phyloP scores from a whole-genome alignment of 2,329 filamentous ascomycete species.

The Colletotrichum spaethianum region DNA sequence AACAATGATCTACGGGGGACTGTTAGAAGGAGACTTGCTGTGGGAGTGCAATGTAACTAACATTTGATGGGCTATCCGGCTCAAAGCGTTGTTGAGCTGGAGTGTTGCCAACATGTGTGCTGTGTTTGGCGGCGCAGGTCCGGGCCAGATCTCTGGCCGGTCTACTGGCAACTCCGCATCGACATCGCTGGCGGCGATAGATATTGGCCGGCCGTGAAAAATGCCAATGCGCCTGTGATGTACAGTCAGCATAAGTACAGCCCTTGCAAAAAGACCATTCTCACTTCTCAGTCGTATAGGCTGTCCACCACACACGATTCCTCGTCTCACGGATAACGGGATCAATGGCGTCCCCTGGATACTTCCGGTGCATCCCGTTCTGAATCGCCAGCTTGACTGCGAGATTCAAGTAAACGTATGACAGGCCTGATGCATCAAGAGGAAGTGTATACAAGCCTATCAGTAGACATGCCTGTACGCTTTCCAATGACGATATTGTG shows the following conservation, averaged over 20 bases:
- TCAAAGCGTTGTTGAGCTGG: slow-evolving; percentile 53
- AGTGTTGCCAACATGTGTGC: slow-evolving; percentile 62
- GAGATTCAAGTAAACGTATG: slow-evolving; percentile 70
- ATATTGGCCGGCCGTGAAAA: slow-evolving; percentile 69
- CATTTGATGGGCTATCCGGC: slow-evolving; percentile 57
- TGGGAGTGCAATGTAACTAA: slow-evolving; percentile 39
- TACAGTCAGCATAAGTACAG: slow-evolving; percentile 14
- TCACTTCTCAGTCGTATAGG: slow-evolving; percentile 69
- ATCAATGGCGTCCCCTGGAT: slow-evolving; percentile 62
- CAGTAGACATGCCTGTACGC: slow-evolving; percentile 70
- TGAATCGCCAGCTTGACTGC: slow-evolving; percentile 71
- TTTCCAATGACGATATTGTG: slow-evolving; percentile 68
- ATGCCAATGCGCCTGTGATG: slow-evolving; percentile 65
- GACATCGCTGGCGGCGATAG: slow-evolving; percentile 65
- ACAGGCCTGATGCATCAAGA: slow-evolving; percentile 68
- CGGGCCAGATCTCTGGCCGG: slow-evolving; percentile 58
- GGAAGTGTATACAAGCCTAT: slow-evolving; percentile 70
- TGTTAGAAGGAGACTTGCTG: not conserved
- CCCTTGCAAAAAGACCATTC: not conserved
- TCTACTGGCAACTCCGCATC: slow-evolving; percentile 67
- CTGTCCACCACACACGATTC: slow-evolving; percentile 71
- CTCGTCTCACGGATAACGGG: slow-evolving; percentile 64
- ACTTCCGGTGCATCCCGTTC: slow-evolving; percentile 72
- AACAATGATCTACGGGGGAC: slow-evolving; percentile 50
- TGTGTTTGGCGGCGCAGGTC: slow-evolving; percentile 58